Conservation (phyloP, 768 basidiomycete species). For the Hericium rajendrae region DNA sequence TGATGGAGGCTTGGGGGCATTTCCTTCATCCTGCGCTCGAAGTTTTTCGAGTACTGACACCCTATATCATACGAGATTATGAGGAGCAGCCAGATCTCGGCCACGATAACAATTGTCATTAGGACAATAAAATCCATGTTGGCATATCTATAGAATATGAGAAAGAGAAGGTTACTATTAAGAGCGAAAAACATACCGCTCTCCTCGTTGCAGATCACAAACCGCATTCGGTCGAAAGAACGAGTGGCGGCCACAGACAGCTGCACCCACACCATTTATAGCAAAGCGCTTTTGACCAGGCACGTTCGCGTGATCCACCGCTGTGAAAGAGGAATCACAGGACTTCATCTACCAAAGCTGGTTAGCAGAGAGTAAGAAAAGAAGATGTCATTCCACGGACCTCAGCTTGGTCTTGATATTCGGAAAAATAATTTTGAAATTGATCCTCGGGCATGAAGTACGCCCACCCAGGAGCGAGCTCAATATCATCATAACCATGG, state of each 20-base stretch:
- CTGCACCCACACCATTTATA: conserved; percentile 5
- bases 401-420: neutral
- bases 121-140: conserved; percentile 18
- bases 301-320: conserved; percentile 4
- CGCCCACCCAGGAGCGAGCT: conserved; percentile 1
- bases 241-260: conserved; percentile 1
- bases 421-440: neutral
- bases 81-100: neutral
- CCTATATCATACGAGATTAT: neutral
- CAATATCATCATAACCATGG: neutral
- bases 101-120: neutral
- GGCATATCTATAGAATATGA: conserved; percentile 8
- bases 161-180: neutral
- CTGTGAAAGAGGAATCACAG: conserved; percentile 1
- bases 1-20: neutral
- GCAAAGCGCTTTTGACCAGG: conserved; percentile 1
- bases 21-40: neutral
- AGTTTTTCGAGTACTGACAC: conserved; percentile 2
- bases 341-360: neutral
- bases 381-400: conserved; percentile 17
- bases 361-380: neutral
- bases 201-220: neutral
- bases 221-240: neutral
- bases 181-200: neutral
- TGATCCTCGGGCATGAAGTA: neutral